Percentiles rank a stretch among this genome's conserved stretches.
Evolutionary conservation across 176 grass and related monocot genomes (phyloP).

Genomic region (Hsuehochloa calcarea): DNA sequence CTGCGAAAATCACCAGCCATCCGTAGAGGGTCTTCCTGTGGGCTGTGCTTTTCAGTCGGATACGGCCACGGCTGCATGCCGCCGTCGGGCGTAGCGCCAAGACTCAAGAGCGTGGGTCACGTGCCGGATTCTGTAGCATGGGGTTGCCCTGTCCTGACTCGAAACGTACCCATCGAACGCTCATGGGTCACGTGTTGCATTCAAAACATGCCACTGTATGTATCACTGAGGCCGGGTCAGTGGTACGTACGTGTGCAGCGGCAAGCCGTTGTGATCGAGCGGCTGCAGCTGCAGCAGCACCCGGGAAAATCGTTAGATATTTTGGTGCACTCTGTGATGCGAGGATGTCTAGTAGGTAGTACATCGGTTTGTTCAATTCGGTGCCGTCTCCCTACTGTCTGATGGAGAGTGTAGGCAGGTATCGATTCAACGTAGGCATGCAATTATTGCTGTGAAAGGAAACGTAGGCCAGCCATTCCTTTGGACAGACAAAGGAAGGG

Average conservation of each 20-base stretch:
- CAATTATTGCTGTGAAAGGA: neutral
- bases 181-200: neutral
- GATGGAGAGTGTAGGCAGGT: neutral
- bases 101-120: neutral
- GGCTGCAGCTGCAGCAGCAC: neutral
- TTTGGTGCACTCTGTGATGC: neutral
- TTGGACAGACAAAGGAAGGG: neutral
- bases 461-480: slow-evolving; percentile 19
- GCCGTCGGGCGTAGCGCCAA: neutral
- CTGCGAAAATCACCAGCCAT: neutral
- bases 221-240: neutral
- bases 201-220: neutral
- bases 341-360: neutral
- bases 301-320: neutral
- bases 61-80: neutral
- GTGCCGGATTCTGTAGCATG: neutral
- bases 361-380: neutral
- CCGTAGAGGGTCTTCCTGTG: neutral
- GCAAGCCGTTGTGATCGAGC: no score
- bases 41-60: neutral
- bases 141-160: neutral
- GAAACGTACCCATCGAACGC: neutral
- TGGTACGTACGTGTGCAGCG: no score
- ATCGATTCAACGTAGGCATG: neutral
- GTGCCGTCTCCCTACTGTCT: neutral